These are phyloP conservation scores for Schizothecium vesticola DNA, from an alignment of 495 filamentous ascomycete genomes.

Conservation along the genomic window DNA sequence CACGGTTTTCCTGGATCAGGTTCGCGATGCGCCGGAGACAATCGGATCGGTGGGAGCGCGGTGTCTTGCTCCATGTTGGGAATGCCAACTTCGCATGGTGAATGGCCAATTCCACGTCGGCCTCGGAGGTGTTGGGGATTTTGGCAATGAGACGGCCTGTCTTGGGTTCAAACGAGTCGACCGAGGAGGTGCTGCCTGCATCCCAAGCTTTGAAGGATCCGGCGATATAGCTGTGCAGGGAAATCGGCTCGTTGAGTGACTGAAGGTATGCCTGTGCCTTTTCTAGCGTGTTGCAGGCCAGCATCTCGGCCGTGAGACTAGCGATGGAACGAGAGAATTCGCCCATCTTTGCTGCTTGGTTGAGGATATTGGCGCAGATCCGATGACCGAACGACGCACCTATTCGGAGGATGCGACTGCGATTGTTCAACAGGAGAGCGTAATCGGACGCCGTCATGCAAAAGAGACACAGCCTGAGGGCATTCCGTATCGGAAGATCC, in stretches of 20 bases:
- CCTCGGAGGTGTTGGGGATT: slow-evolving; percentile 14
- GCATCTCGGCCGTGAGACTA: slow-evolving; percentile 2
- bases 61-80: slow-evolving; percentile 21
- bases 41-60: slow-evolving; percentile 17
- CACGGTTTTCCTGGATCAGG: slow-evolving; percentile 19
- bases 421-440: too few relatives aligned
- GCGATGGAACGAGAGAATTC: not conserved
- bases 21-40: slow-evolving; percentile 20
- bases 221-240: slow-evolving; percentile 14
- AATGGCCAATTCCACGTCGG: slow-evolving; percentile 16
- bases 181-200: not conserved
- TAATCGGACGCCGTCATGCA: not conserved
- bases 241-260: not conserved
- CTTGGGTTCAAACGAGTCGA: slow-evolving; percentile 22
- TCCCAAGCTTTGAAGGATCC: slow-evolving; percentile 5
- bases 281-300: slow-evolving; percentile 16
- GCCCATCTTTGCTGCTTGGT: not conserved
- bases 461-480: not conserved
- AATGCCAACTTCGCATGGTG: slow-evolving; percentile 19
- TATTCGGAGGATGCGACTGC: too few relatives aligned
- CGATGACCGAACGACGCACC: too few relatives aligned
- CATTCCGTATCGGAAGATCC: not conserved
- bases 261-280: slow-evolving; percentile 12
- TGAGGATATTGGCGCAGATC: too few relatives aligned
- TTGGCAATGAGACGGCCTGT: slow-evolving; percentile 14